These are phyloP conservation scores for Peribolospora kevripleyi DNA, from an alignment of 768 basidiomycete species.

Conservation along the genomic window DNA sequence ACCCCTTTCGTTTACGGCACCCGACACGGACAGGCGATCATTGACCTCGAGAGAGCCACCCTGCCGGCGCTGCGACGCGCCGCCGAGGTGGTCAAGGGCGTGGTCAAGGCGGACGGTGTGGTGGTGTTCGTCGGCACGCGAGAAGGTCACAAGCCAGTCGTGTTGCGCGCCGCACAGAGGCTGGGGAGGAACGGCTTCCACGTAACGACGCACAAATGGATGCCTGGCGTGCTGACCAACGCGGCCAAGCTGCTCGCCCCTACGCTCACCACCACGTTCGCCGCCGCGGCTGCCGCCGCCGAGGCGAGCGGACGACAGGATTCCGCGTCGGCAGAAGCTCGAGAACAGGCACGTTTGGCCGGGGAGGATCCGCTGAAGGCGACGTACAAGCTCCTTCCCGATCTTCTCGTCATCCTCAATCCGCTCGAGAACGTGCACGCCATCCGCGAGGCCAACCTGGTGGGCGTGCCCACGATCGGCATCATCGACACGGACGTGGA, in stretches of 20 bases:
- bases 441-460: conserved; percentile 69
- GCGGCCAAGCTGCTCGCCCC: conserved; percentile 44
- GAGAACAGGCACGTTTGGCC: neutral
- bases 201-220: conserved; percentile 57
- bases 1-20: conserved; percentile 82
- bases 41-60: conserved; percentile 88
- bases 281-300: neutral
- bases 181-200: conserved; percentile 59
- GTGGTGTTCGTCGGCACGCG: conserved; percentile 68
- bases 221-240: conserved; percentile 88
- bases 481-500: conserved; percentile 89
- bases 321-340: neutral
- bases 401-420: conserved; percentile 76
- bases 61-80: conserved; percentile 75
- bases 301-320: neutral
- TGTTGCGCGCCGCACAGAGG: conserved; percentile 53
- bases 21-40: conserved; percentile 52
- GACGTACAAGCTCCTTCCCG: conserved; percentile 41
- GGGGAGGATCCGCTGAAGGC: conserved; percentile 8
- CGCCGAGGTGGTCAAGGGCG: conserved; percentile 56
- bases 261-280: neutral
- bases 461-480: conserved; percentile 78
- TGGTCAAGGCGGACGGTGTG: conserved; percentile 56
- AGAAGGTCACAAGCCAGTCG: conserved; percentile 44
- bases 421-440: conserved; percentile 62